Evolutionary conservation across 495 filamentous ascomycete species (phyloP), one percentile per base, ranked within the genome.

Genomic region (Neurospora sp.): DNA sequence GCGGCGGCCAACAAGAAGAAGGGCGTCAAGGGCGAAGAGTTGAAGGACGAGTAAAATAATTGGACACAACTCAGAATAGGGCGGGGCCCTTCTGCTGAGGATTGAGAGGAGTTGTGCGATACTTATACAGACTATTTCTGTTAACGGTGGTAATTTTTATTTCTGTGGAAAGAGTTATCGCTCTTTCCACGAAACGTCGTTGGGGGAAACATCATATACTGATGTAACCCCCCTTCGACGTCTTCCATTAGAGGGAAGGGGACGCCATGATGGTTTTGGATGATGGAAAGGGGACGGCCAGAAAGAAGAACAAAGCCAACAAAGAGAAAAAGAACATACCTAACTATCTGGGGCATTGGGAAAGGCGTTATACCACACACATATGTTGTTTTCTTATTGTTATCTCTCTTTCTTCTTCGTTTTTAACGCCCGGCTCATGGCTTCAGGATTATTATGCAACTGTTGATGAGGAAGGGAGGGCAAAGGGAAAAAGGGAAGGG

Each of bases 1-100:
- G 73, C 77, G 7, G 82, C 83, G 12, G 81, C 83, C 31, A 74
- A 70, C 44, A 84, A 84, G 74, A 79, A 80, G 74, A 73, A 77
- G 71, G 69, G 76, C 79, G 11, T 76, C 72, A 48, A 80, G 79
- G 73, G 76, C 77, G 31, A 79, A 79, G 66, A 82, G 75, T 69
- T 41, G 1, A 71, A 75, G 31, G 54, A 27, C 37, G 39, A 20
- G 38, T 66, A 66, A 18, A 35, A 31, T 35, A 66, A 66, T 35
- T 27, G 54, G 0, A 37, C 5, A 5, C 31, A 27, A 66, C 14
- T 35, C 6, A 37, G 7, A 66, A 14, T 31, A 0, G 54, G 54
- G 54, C 54, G 54, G 54, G 54, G 54, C 31, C 54, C 54, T 9
- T 4, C 31, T 9, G 27, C 31, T 66, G 54, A 66, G 20, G 20